Conservation (phyloP, 1,139 yeast species). For the Nakaseomyces nivariensis region DNA sequence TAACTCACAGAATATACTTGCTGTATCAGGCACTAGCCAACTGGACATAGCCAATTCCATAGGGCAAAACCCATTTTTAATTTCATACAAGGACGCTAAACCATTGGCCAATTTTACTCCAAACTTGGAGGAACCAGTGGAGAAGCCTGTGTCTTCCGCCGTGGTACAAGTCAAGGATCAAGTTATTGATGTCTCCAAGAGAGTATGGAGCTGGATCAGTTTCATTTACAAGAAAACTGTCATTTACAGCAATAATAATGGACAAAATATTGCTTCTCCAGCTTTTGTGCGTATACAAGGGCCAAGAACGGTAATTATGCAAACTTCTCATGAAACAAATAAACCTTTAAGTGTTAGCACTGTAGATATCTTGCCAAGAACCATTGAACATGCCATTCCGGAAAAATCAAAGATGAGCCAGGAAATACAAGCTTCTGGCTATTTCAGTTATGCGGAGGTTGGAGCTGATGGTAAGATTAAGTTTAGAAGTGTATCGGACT, state of each 20-base stretch:
- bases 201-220: neutral
- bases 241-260: neutral
- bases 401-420: neutral
- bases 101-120: neutral
- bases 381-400: neutral
- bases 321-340: conserved; percentile 9
- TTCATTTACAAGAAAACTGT: neutral
- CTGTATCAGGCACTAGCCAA: conserved; percentile 23
- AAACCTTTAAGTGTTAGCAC: neutral
- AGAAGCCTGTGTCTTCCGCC: neutral
- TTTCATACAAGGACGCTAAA: neutral
- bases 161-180: neutral
- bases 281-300: conserved; percentile 19
- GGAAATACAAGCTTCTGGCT: neutral
- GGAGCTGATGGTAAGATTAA: neutral
- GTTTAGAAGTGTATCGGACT: conserved; percentile 1
- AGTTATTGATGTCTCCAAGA: neutral
- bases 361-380: neutral
- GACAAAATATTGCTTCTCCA: neutral
- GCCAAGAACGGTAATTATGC: conserved; percentile 27
- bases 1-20: conserved; percentile 25
- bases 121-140: conserved; percentile 1
- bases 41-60: conserved; percentile 20
- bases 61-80: conserved; percentile 1
- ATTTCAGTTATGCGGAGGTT: neutral